Base-by-base conservation (phyloP, 192 early-diverging fungal species). In the Umbelopsis ramanniana region DNA sequence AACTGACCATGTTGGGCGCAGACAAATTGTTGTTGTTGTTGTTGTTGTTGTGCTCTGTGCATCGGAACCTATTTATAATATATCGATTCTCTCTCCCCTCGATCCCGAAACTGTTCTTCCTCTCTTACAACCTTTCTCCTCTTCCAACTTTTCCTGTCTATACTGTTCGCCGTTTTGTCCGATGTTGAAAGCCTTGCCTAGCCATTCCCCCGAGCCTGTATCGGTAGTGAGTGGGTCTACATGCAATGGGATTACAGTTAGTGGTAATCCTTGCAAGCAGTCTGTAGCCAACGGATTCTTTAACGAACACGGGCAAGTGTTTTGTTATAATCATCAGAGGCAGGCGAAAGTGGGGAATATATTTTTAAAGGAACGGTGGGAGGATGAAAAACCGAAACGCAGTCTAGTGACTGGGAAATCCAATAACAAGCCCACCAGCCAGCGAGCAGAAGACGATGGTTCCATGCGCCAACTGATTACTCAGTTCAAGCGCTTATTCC, bases 391-490 rank as follows among this genome's bases (percentile, higher is more conserved):
- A 14, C 26, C 26, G 29, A 63, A 35, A 10, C 26, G 11, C 29
- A 26, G 10, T 17, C 29, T 11, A 63, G 57, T 63, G 57, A 63
- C 57, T 63, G 57, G 57, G 57, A 63, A 63, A 37, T 37, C 26
- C 29, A 63, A 63, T 19, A 29, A 63, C 57, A 50, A 50, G 19
- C 9, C 26, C 3, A 37, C 15, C 57, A 29, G 57, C 29, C 57
- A 37, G 35, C 57, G 57, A 54, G 26, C 12, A 24, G 53, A 54
- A 2, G 53, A 63, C 0, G 26, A 63, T 19, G 57, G 57, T 63
- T 63, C 57, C 17, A 63, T 63, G 57, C 57, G 57, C 26, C 57
- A 63, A 63, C 29, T 63, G 57, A 63, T 63, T 37, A 14, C 57
- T 37, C 57, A 63, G 57, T 63, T 63, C 14, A 29, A 63, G 57